A percentile compares a stretch with the other conserved stretches of the same genome.
Evolutionary conservation across 1,139 yeast species (phyloP).

Genomic region (Blastobotrys malaysiensis): DNA sequence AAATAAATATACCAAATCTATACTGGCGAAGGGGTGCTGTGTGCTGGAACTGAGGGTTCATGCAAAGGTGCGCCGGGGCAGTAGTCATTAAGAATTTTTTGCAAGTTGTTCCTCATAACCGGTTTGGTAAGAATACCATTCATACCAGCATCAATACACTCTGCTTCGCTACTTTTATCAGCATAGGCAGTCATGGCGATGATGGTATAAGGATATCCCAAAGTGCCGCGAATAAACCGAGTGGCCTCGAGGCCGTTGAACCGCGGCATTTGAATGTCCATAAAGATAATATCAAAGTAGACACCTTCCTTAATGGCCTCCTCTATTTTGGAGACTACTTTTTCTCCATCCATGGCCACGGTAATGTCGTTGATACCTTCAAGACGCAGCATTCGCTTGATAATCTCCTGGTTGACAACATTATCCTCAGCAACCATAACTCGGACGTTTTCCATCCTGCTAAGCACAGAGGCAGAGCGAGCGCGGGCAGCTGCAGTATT

Average conservation of each 20-base stretch:
- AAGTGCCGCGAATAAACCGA: conserved; percentile 57
- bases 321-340: conserved; percentile 64
- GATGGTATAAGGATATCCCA: conserved; percentile 66
- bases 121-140: conserved; percentile 86
- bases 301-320: conserved; percentile 40
- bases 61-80: conserved; percentile 24
- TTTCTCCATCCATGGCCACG: conserved; percentile 85
- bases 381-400: conserved; percentile 71
- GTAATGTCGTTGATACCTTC: conserved; percentile 72
- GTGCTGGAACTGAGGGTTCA: conserved; percentile 7
- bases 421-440: conserved; percentile 95
- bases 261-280: conserved; percentile 98
- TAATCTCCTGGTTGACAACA: conserved; percentile 84
- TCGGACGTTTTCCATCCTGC: conserved; percentile 26
- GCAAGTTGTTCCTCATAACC: conserved; percentile 61
- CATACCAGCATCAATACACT: conserved; percentile 80
- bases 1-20: background rate
- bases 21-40: background rate
- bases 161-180: conserved; percentile 75
- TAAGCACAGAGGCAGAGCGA: background rate
- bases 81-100: conserved; percentile 40
- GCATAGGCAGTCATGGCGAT: conserved; percentile 94
- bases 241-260: conserved; percentile 86
- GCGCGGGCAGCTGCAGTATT: background rate
- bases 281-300: conserved; percentile 67